Evolutionary conservation across 768 basidiomycete species (phyloP).

Genomic region (Hypholoma fasciculare): DNA sequence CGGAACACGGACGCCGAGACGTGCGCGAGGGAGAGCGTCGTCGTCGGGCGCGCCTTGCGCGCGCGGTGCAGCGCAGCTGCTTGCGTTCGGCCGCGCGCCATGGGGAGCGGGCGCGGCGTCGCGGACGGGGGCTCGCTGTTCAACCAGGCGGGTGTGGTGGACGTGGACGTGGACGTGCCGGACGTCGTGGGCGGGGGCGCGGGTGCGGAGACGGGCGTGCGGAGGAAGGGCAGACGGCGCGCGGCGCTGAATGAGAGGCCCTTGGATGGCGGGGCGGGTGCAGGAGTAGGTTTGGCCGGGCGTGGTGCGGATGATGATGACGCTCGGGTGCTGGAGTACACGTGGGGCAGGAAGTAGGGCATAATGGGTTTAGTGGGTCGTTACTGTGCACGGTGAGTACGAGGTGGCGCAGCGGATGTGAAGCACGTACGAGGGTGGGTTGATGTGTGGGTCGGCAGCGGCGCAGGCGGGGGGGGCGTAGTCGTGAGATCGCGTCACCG

Average conservation of each 20-base stretch:
- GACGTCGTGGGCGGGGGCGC: not conserved
- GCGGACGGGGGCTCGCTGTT: not conserved
- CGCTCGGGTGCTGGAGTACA: not conserved
- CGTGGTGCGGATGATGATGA: not conserved
- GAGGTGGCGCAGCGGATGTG: not conserved
- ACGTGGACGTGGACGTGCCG: not conserved
- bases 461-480: not conserved
- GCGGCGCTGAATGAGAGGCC: constrained; percentile 1
- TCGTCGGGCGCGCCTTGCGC: constrained; percentile 9
- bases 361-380: not conserved
- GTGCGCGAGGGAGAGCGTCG: constrained; percentile 6
- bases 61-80: constrained; percentile 6
- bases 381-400: not conserved
- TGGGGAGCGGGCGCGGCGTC: not conserved
- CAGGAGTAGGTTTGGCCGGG: not conserved
- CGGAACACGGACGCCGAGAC: not conserved
- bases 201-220: not conserved
- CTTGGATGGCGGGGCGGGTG: not conserved
- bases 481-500: not conserved
- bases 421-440: not conserved
- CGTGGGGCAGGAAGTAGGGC: not conserved
- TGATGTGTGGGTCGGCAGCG: not conserved
- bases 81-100: not conserved
- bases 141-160: not conserved
- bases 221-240: constrained; percentile 1